A percentile compares a stretch with the other conserved stretches of the same genome.
Conservation (phyloP, 768 basidiomycete species). For the Pleurotus pulmonarius region DNA sequence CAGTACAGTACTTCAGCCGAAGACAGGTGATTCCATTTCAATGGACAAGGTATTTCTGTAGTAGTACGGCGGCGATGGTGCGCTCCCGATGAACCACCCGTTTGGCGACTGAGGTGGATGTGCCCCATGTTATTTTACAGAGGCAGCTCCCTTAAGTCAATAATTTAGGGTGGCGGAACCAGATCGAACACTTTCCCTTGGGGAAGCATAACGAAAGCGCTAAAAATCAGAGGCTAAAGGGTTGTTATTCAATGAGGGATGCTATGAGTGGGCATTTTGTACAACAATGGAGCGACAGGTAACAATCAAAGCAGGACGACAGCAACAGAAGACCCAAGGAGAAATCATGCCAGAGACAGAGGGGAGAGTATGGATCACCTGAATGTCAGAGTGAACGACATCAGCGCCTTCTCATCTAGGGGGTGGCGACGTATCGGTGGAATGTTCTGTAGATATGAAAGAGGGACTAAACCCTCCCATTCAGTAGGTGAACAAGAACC, state of each 20-base stretch:
- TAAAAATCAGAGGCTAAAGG: too few relatives aligned
- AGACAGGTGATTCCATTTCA: too few relatives aligned
- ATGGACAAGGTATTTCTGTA: too few relatives aligned
- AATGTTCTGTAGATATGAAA: constrained; percentile 58
- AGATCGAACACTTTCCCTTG: too few relatives aligned
- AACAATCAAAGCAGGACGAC: too few relatives aligned
- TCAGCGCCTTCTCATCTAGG: constrained; percentile 66
- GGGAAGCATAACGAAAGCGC: too few relatives aligned
- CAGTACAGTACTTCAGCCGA: too few relatives aligned
- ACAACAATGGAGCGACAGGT: background rate
- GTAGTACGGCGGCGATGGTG: constrained; percentile 1
- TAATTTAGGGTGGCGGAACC: too few relatives aligned
- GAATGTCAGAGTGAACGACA: constrained; percentile 40
- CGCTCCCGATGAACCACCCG: background rate
- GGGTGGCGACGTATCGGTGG: constrained; percentile 65
- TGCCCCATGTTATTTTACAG: too few relatives aligned
- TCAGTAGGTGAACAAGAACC: background rate
- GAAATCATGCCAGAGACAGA: background rate
- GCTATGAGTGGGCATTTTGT: background rate
- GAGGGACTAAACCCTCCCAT: constrained; percentile 47
- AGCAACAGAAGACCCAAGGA: background rate
- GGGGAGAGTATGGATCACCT: background rate
- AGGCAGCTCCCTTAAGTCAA: too few relatives aligned
- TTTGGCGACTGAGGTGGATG: background rate
- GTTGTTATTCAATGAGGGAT: too few relatives aligned